These are phyloP conservation scores for Hamamelis virginiana DNA, from an alignment of 164 flowering plant genomes.

Conservation along the genomic window DNA sequence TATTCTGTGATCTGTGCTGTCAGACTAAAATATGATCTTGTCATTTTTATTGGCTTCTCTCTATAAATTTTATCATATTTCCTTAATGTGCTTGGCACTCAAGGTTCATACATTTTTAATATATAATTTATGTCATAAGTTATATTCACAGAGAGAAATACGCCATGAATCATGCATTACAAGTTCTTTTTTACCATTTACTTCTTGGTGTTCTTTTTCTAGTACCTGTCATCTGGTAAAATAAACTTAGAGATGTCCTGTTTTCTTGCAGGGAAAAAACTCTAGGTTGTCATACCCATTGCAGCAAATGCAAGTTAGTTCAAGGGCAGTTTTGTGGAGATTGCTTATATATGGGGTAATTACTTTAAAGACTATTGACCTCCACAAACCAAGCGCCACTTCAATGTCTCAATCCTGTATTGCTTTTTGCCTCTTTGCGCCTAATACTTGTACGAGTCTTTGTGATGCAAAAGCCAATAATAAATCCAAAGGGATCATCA, in stretches of 20 bases:
- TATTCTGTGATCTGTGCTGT: no score
- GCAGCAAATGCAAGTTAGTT: constrained; percentile 10
- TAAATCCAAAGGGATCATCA: background rate
- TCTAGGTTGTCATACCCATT: constrained; percentile 17
- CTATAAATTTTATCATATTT: no score
- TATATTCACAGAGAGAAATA: background rate
- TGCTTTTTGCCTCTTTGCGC: background rate
- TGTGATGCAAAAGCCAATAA: background rate
- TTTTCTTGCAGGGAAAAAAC: constrained; percentile 34
- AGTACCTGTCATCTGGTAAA: background rate
- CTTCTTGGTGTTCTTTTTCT: background rate
- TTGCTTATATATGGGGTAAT: constrained; percentile 16
- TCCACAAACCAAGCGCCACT: background rate
- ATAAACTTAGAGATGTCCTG: background rate
- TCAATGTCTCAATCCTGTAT: background rate
- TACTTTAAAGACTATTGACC: background rate
- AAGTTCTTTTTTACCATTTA: background rate
- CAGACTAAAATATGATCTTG: no score
- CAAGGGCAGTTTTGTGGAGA: constrained; percentile 19
- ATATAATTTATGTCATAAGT: no score
- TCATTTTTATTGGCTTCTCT: no score
- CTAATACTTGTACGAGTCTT: background rate
- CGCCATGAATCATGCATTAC: background rate
- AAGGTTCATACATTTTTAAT: no score
- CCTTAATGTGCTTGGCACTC: no score